Conservation (phyloP, 768 basidiomycete genomes). For the Cubamyces sp. region DNA sequence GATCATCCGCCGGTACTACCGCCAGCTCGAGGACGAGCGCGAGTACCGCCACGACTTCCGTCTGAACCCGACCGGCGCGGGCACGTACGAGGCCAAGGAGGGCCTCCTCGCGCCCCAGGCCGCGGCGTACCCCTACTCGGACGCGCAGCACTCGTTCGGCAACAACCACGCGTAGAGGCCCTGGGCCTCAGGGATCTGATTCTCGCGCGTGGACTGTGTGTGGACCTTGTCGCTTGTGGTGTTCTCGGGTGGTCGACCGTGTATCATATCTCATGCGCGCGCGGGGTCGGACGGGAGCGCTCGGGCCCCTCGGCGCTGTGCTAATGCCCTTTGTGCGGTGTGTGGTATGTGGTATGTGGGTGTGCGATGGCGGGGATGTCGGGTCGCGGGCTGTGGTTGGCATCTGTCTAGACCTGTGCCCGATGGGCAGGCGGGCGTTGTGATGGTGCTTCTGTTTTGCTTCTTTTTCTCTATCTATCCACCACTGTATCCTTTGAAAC, state of each 20-base stretch:
- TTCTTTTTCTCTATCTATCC: conserved; percentile 9
- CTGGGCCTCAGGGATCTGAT: no score
- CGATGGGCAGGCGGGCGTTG: neutral
- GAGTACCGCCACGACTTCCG: conserved; percentile 29
- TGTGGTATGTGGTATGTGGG: no score
- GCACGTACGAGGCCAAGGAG: conserved; percentile 34
- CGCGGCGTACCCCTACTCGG: conserved; percentile 33
- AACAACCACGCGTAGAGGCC: conserved; percentile 3
- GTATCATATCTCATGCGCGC: conserved; percentile 12
- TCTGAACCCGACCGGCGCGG: conserved; percentile 21
- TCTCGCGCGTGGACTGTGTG: neutral
- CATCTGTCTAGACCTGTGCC: neutral
- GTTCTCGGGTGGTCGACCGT: neutral
- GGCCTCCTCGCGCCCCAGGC: conserved; percentile 32
- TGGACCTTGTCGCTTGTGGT: no score
- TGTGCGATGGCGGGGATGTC: neutral
- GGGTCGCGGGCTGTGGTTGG: neutral
- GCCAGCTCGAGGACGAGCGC: conserved; percentile 36
- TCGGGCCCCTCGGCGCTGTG: neutral
- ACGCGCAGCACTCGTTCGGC: conserved; percentile 32
- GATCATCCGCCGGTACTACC: conserved; percentile 34
- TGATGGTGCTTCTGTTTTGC: neutral
- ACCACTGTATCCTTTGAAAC: conserved; percentile 21
- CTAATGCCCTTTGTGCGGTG: neutral
- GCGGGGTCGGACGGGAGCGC: neutral